Evolutionary conservation across 164 flowering plant genomes (phyloP), one percentile per base, ranked within the genome.

Genomic region (Aristolochia contorta): DNA sequence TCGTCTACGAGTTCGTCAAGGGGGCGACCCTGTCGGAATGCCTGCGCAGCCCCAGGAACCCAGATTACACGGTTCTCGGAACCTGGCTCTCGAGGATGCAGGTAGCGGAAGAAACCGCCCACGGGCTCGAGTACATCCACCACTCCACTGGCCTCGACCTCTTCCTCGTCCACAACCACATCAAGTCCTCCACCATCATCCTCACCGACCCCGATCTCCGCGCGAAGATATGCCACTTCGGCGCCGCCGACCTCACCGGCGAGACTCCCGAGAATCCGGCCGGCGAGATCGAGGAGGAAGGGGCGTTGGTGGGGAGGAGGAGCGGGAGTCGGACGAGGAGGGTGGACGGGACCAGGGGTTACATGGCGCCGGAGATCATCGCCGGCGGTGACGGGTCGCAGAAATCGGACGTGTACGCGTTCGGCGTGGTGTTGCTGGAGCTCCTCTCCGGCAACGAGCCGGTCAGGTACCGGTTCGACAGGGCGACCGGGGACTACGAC

Each of bases 81-180:
- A 77, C 72, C 4, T 90, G 95, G 96, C 66, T 79, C 27, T 85
- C 87, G 6, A 74, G 97, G 30, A 82, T 88, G 79, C 87, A 82
- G 64, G 61, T 93, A 67, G 97, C 97, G 3, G 57, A 84, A 0
- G 97, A 88, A 54, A 49, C 88, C 18, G 92, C 99, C 5, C 82
- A 84, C 47, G 99, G 89, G 4, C 73, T 93, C 33, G 95, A 91
- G 53, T 90, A 93, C 76, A 78, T 85, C 24, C 99, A 93, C 78
- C 77, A 83, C 63, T 72, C 67, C 59, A 72, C 81, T 0, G 89
- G 91, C 0, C 54, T 76, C 33, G 55, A 64, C 24, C 25, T 67
- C 8, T 47, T n/a, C 15, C 66, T 73, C 54, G 81, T 88, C 12
- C 96, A 90, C 62, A 86, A 86, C 58, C 84, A 81, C 67, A 76